Evolutionary conservation across 1,139 yeast genomes (phyloP).

Genomic region (Scheffersomyces parashehatae): DNA sequence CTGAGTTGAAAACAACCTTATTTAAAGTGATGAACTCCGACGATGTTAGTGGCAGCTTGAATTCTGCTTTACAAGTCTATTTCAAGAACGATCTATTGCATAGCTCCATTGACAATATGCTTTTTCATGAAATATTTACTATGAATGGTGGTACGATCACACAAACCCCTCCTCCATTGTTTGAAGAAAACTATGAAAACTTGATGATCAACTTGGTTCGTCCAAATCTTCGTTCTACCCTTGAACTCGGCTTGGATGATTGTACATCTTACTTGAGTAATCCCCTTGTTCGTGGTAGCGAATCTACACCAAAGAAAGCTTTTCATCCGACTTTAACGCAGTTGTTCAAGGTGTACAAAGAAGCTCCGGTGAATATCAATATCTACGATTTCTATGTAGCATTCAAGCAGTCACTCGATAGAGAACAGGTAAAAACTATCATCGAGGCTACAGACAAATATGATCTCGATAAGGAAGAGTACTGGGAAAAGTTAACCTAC

Average conservation of each 20-base stretch:
- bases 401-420: conserved; percentile 58
- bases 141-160: conserved; percentile 31
- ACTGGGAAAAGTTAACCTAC: conserved; percentile 32
- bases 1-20: not conserved
- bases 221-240: conserved; percentile 34
- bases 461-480: conserved; percentile 6
- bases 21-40: too few relatives aligned
- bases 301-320: conserved; percentile 4
- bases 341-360: conserved; percentile 71
- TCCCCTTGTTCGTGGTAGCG: conserved; percentile 15
- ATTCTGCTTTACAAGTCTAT: conserved; percentile 7
- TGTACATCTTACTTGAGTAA: conserved; percentile 30
- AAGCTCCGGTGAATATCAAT: conserved; percentile 74
- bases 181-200: conserved; percentile 41
- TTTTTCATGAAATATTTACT: conserved; percentile 42
- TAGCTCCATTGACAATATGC: conserved; percentile 24
- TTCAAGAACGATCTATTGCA: conserved; percentile 18
- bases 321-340: conserved; percentile 56
- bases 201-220: conserved; percentile 41
- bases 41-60: too few relatives aligned
- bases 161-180: conserved; percentile 11
- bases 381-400: conserved; percentile 77
- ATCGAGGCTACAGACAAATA: not conserved
- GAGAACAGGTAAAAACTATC: conserved; percentile 28
- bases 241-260: conserved; percentile 35